Evolutionary conservation across 1,139 yeast genomes (phyloP).

Genomic region (Martiniozyma asiatica): DNA sequence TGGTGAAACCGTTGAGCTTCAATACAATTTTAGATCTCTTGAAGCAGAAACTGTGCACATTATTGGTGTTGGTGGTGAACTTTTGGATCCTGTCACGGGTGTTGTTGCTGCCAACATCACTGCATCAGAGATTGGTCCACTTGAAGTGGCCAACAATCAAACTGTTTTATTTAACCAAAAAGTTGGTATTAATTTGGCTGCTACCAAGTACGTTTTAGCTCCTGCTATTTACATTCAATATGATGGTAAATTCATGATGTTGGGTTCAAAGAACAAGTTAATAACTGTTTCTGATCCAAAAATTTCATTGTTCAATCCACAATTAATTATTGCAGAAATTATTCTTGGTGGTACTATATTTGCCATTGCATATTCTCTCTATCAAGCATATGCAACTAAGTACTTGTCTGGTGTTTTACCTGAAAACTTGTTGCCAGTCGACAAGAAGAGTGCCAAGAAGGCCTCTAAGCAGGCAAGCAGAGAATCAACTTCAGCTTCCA

Average conservation of each 20-base stretch:
- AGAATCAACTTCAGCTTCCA: slow-evolving; percentile 21
- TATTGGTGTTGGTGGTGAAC: slow-evolving; percentile 66
- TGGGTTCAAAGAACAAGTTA: slow-evolving; percentile 48
- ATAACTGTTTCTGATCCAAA: slow-evolving; percentile 52
- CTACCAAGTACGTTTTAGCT: slow-evolving; percentile 46
- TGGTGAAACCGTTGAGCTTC: slow-evolving; percentile 44
- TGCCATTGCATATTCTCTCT: slow-evolving; percentile 36
- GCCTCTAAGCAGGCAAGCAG: slow-evolving; percentile 26
- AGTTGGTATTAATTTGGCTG: slow-evolving; percentile 42
- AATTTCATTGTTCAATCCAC: slow-evolving; percentile 62
- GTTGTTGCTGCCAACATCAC: slow-evolving; percentile 50
- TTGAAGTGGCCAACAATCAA: slow-evolving; percentile 39
- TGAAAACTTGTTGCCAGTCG: slow-evolving; percentile 22
- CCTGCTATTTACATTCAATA: slow-evolving; percentile 49
- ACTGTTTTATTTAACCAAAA: slow-evolving; percentile 38
- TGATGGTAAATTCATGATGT: slow-evolving; percentile 40
- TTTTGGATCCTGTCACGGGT: slow-evolving; percentile 45
- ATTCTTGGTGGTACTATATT: slow-evolving; percentile 40
- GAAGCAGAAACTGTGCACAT: slow-evolving; percentile 44
- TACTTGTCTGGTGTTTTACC: slow-evolving; percentile 27
- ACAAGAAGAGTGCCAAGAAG: slow-evolving; percentile 26
- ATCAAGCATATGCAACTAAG: slow-evolving; percentile 32
- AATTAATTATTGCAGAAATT: slow-evolving; percentile 51
- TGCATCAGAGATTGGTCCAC: slow-evolving; percentile 53
- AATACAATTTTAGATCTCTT: slow-evolving; percentile 43